Conservation (phyloP, 1,284 basidiomycete genomes). For the Marasmius oreades region DNA sequence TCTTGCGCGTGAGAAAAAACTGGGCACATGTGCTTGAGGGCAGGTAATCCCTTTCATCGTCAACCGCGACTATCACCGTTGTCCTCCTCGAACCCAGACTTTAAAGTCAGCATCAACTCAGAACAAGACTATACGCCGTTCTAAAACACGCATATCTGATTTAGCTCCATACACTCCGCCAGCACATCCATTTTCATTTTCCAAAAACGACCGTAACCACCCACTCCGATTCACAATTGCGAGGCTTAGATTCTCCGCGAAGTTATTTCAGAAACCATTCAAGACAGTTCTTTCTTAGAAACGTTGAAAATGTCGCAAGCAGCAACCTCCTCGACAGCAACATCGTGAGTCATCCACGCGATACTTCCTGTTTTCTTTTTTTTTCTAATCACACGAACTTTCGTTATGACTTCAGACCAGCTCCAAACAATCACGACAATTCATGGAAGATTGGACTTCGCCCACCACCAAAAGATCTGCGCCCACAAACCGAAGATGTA, state of each 20-base stretch:
- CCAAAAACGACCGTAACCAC: not conserved
- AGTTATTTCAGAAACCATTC: not conserved
- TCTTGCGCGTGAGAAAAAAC: too few relatives aligned
- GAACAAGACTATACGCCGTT: too few relatives aligned
- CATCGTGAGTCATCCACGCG: not conserved
- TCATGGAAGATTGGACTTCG: conserved; percentile 78
- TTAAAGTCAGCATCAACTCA: too few relatives aligned
- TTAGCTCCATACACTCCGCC: too few relatives aligned
- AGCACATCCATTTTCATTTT: too few relatives aligned
- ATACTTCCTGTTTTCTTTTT: not conserved
- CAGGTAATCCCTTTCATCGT: too few relatives aligned
- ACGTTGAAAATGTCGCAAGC: conserved; percentile 2
- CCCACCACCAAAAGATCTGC: conserved; percentile 85
- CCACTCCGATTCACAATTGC: not conserved
- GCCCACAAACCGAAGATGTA: conserved; percentile 95
- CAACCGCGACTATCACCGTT: too few relatives aligned
- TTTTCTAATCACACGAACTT: not conserved
- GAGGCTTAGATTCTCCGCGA: not conserved
- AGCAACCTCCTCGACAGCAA: conserved; percentile 2
- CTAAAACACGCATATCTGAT: too few relatives aligned
- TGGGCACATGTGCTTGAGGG: too few relatives aligned
- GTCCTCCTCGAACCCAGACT: too few relatives aligned
- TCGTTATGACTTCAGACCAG: not conserved
- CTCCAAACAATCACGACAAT: conserved; percentile 18
- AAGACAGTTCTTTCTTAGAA: not conserved